Evolutionary conservation across 1,284 basidiomycete species (phyloP).

Genomic region (Coniferiporia weirii): DNA sequence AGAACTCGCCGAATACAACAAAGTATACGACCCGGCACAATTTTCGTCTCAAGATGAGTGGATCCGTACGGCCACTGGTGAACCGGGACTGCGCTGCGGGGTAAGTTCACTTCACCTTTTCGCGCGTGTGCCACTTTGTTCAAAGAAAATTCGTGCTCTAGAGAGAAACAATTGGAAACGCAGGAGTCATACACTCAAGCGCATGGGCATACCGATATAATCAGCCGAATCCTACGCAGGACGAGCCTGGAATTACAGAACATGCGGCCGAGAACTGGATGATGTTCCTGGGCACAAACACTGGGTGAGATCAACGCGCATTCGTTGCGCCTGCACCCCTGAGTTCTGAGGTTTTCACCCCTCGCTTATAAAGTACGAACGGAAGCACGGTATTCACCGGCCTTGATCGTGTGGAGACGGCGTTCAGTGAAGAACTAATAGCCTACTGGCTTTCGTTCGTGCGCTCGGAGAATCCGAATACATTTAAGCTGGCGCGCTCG

Average conservation of each 20-base stretch:
- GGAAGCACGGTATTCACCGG: conserved; percentile 39
- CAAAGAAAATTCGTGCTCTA: conserved; percentile 19
- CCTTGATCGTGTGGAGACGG: conserved; percentile 36
- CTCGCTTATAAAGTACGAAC: conserved; percentile 34
- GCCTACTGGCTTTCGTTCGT: conserved; percentile 61
- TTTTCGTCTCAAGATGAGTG: conserved; percentile 38
- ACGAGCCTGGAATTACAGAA: conserved; percentile 30
- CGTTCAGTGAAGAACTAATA: conserved; percentile 50
- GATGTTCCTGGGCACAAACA: conserved; percentile 55
- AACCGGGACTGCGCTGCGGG: conserved; percentile 44
- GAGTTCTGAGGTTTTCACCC: background rate
- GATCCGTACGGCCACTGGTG: conserved; percentile 42
- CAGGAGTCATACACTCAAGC: conserved; percentile 31
- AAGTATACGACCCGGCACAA: conserved; percentile 35
- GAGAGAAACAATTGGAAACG: conserved; percentile 43
- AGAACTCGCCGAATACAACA: conserved; percentile 35
- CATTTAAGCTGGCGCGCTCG: conserved; percentile 42
- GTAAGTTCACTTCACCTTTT: conserved; percentile 29
- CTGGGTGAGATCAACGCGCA: conserved; percentile 36
- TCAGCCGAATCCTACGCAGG: conserved; percentile 41
- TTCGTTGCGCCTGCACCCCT: conserved; percentile 1
- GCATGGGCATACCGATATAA: conserved; percentile 54
- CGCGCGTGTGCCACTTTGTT: background rate
- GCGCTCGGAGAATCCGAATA: conserved; percentile 45
- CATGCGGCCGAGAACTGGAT: conserved; percentile 61